Base-by-base conservation (phyloP, 2,329 filamentous ascomycete species). In the Scedosporium dehoogii region DNA sequence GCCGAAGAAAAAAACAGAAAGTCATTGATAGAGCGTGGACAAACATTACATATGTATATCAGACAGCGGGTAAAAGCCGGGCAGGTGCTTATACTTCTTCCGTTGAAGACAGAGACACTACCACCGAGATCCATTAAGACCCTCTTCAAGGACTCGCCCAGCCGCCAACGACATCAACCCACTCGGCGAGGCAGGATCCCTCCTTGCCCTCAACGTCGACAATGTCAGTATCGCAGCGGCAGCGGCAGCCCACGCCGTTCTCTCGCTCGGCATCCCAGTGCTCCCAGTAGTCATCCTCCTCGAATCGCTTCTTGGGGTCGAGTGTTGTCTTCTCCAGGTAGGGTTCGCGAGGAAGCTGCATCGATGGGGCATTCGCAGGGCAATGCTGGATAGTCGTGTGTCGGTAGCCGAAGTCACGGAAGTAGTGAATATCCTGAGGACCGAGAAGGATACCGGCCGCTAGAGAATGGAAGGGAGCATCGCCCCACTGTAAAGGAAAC, bases 371-470 rank as follows among this genome's bases (percentile, higher is more conserved):
- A 72, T 99, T 99, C 62, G 92, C 92, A 1, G 94, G 94, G 71
- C 94, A 99, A 75, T 99, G 94, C 76, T 97, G 93, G 71, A 99
- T 99, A 3, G 94, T 99, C 6, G 94, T 99, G 76, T 99, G 94
- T 71, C 94, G 86, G 78, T 99, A 99, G 62, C 94, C 94, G 76
- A 97, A 93, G 74, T 99, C 94, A 69, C 94, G 91, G 87, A 99
- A 99, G 78, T 99, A 99, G 76, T 99, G 94, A 64, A 99, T 91
- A 71, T 99, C 92, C 62, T 81, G 80, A 57, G 90, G 86, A 2
- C 85, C 82, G 38, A 99, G 83, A 16, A 99, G 86, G 41, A 89
- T 90, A 68, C 94, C 94, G 27, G 94, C 93, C 29, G 94, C 94
- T 60, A 99, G 88, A 44, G 94, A 99, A 78, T 99, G 94, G 69